These are phyloP conservation scores for Ustilago crameri DNA, from an alignment of 1,284 basidiomycete species.

Conservation along the genomic window DNA sequence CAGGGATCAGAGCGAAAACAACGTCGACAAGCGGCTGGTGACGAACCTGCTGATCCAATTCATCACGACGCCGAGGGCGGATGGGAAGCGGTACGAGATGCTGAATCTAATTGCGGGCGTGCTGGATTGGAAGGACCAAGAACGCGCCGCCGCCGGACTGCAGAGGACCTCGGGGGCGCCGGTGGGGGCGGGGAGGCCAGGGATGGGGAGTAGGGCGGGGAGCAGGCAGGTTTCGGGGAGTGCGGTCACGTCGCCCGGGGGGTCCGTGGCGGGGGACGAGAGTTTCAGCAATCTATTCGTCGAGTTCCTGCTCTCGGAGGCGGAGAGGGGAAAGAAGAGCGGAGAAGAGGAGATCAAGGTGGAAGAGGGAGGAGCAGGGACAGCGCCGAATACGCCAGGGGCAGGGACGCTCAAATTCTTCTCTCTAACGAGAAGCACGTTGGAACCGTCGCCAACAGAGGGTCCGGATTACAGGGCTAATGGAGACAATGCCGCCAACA, in stretches of 20 bases:
- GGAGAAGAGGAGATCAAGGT: background rate
- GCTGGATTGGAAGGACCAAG: conserved; percentile 86
- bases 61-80: conserved; percentile 86
- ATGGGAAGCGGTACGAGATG: conserved; percentile 97
- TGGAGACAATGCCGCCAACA: background rate
- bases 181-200: background rate
- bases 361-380: background rate
- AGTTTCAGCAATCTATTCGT: conserved; percentile 66
- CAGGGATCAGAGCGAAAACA: conserved; percentile 83
- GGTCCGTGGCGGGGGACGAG: conserved; percentile 42
- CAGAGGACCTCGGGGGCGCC: conserved; percentile 69
- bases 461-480: background rate
- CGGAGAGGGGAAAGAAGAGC: conserved; percentile 38
- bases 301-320: conserved; percentile 65
- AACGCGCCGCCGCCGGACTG: conserved; percentile 89
- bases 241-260: background rate
- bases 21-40: conserved; percentile 89
- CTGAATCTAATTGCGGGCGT: conserved; percentile 86
- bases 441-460: conserved; percentile 7
- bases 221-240: background rate
- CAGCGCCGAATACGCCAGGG: conserved; percentile 1
- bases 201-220: background rate
- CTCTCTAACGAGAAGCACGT: conserved; percentile 2
- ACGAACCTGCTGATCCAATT: conserved; percentile 95
- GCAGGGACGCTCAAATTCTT: conserved; percentile 7